A percentile compares a stretch with the other conserved stretches of the same genome.
Conservation (phyloP, 148 eudicot genomes). For the Vaccinium macrocarpon region DNA sequence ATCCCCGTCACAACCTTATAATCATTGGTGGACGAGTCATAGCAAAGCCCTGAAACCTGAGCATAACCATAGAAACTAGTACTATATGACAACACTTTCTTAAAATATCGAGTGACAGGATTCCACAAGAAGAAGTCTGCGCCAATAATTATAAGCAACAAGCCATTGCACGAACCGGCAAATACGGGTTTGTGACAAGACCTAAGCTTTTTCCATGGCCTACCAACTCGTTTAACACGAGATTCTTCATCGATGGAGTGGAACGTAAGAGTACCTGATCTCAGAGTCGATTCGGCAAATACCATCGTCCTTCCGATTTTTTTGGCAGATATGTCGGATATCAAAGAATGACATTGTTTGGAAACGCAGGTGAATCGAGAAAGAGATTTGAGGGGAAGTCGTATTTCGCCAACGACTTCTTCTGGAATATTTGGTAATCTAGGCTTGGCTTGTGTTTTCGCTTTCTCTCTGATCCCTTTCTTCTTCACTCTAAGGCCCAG, state of each 20-base stretch:
- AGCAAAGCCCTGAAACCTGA: not conserved
- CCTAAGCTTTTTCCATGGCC: not conserved
- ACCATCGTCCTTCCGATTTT: not conserved
- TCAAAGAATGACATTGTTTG: not conserved
- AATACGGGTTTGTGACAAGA: no score
- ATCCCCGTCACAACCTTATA: not conserved
- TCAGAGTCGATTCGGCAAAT: not conserved
- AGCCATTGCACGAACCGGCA: not conserved
- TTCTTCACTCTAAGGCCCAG: no score
- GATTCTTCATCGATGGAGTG: not conserved
- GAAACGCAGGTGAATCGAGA: not conserved
- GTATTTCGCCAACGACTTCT: not conserved
- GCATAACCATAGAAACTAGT: no score
- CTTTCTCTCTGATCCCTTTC: not conserved
- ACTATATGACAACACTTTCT: not conserved
- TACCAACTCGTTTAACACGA: not conserved
- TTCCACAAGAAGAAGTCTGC: constrained; percentile 10
- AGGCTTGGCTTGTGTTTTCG: not conserved
- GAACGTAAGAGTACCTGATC: not conserved
- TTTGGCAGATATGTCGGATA: not conserved
- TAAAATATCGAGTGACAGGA: not conserved
- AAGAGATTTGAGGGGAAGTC: constrained; percentile 1
- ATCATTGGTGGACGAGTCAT: not conserved
- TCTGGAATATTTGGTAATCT: not conserved
- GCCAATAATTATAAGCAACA: not conserved